Evolutionary conservation across 345 rosid species (phyloP).

Genomic region (Reutealis trisperma): DNA sequence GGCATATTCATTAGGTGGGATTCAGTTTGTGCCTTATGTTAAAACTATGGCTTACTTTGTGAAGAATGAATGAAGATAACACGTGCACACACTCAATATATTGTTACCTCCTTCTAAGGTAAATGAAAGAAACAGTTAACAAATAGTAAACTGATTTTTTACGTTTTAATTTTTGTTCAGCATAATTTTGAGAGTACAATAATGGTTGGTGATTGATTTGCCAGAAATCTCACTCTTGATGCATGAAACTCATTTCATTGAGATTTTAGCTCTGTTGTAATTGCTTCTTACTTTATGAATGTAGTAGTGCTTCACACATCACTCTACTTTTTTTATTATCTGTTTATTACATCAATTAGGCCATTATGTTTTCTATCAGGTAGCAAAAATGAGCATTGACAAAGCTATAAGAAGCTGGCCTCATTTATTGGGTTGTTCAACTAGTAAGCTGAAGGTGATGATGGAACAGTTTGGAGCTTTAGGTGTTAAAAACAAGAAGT

Average conservation of each 20-base stretch:
- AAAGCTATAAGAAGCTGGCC: slow-evolving; percentile 79
- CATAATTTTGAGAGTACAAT: neutral
- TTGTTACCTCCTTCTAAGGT: too few species aligned
- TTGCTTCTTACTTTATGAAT: neutral
- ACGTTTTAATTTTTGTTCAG: neutral
- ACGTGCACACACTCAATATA: neutral
- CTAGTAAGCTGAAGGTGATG: slow-evolving; percentile 58
- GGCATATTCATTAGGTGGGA: neutral
- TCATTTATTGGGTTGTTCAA: slow-evolving; percentile 74
- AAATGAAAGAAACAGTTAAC: slow-evolving; percentile 3
- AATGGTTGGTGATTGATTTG: neutral
- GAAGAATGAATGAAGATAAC: neutral
- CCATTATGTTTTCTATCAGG: slow-evolving; percentile 38
- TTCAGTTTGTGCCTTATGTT: neutral
- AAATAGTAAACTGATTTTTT: neutral
- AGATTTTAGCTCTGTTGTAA: neutral
- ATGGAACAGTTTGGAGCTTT: slow-evolving; percentile 55
- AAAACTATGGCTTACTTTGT: neutral
- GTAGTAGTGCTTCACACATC: neutral
- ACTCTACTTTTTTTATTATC: neutral
- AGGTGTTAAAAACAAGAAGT: slow-evolving; percentile 53
- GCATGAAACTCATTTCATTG: neutral
- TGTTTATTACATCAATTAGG: neutral
- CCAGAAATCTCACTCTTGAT: neutral
- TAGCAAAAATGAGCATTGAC: slow-evolving; percentile 53